Percentiles rank a stretch among this genome's conserved stretches.
phyloP scores from a whole-genome alignment of 495 filamentous ascomycete genomes.

The Tuber calosporum region DNA sequence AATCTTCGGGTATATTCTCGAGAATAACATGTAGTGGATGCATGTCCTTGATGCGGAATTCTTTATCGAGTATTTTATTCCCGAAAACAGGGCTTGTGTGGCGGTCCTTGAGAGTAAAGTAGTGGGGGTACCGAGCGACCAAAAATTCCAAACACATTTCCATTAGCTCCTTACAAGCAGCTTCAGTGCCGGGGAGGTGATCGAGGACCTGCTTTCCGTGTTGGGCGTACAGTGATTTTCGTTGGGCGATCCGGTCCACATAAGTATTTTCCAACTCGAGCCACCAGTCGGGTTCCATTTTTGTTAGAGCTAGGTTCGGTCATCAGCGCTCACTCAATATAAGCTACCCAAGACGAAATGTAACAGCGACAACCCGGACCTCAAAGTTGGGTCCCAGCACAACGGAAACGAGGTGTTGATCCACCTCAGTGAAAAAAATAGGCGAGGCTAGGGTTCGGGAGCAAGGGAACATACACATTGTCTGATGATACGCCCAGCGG shows the following conservation, averaged over 20 bases:
- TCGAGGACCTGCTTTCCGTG: slow-evolving; percentile 61
- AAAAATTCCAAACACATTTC: slow-evolving; percentile 79
- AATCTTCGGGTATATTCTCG: slow-evolving; percentile 83
- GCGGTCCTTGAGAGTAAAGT: slow-evolving; percentile 56
- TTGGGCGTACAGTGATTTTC: slow-evolving; percentile 59
- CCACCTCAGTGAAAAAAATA: not conserved
- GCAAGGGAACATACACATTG: slow-evolving; percentile 65
- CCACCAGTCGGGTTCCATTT: slow-evolving; percentile 83
- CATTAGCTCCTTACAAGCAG: slow-evolving; percentile 84
- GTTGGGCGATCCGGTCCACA: slow-evolving; percentile 59
- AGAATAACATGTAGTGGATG: slow-evolving; percentile 67
- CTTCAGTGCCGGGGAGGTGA: slow-evolving; percentile 66
- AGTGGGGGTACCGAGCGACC: slow-evolving; percentile 68
- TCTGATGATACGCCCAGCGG: slow-evolving; percentile 83
- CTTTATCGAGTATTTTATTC: slow-evolving; percentile 63
- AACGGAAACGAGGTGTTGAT: not conserved
- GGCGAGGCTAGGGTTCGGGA: not conserved
- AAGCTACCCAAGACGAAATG: not conserved
- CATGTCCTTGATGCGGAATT: slow-evolving; percentile 56
- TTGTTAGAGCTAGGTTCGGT: slow-evolving; percentile 57
- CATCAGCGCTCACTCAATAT: slow-evolving; percentile 23
- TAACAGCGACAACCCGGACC: not conserved
- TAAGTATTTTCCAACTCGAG: slow-evolving; percentile 81
- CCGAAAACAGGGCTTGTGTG: slow-evolving; percentile 46
- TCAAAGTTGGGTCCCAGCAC: not conserved